Evolutionary conservation across 345 rosid genomes (phyloP).

Genomic region (Cardamine resedifolia): DNA sequence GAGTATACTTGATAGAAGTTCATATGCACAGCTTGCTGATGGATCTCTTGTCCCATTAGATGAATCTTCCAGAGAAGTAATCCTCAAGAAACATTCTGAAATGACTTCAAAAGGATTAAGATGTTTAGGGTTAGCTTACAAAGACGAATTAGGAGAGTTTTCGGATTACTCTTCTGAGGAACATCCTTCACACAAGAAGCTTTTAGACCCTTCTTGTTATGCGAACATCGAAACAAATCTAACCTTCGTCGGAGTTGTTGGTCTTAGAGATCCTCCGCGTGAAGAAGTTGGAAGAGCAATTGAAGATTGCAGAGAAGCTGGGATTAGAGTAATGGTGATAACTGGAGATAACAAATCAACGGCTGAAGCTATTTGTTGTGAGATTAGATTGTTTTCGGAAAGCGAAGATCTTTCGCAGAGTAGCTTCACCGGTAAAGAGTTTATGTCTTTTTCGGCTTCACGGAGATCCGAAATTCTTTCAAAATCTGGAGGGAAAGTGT

Average conservation of each 20-base stretch:
- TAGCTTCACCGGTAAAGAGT: conserved; percentile 81
- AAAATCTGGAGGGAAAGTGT: conserved; percentile 75
- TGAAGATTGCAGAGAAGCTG: conserved; percentile 78
- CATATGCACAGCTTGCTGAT: conserved; percentile 78
- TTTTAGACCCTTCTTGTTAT: conserved; percentile 78
- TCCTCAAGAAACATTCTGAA: conserved; percentile 59
- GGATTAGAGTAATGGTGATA: conserved; percentile 86
- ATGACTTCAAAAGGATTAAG: conserved; percentile 88
- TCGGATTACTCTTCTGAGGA: conserved; percentile 62
- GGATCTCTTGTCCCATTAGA: conserved; percentile 73
- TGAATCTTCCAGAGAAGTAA: conserved; percentile 64
- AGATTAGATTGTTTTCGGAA: conserved; percentile 59
- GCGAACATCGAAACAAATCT: conserved; percentile 65
- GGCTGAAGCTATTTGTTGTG: conserved; percentile 85
- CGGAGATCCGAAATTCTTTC: conserved; percentile 54
- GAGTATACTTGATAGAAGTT: conserved; percentile 78
- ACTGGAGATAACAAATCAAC: conserved; percentile 97
- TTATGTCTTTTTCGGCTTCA: conserved; percentile 57
- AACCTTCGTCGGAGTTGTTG: conserved; percentile 79
- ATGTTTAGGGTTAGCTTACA: conserved; percentile 87
- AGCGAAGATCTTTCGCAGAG: conserved; percentile 57
- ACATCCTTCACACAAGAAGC: conserved; percentile 86
- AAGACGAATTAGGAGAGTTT: conserved; percentile 80
- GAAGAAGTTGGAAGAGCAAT: conserved; percentile 76
- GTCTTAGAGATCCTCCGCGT: conserved; percentile 95